Conservation (phyloP, 805 yeast genomes). For the Suhomyces tanzawaensis region DNA sequence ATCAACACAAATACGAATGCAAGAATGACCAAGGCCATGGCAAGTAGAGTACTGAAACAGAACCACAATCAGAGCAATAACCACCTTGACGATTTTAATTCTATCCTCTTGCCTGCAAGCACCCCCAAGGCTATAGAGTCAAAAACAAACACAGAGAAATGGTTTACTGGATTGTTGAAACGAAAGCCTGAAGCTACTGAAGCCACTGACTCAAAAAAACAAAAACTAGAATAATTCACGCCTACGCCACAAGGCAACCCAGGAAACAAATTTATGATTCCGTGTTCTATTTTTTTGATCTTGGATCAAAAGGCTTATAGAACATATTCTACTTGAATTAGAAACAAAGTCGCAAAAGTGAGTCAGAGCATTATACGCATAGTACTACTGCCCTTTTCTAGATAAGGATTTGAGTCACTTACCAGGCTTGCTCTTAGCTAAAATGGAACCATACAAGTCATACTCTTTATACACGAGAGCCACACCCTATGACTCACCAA, state of each 20-base stretch:
- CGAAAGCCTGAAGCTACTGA: slow-evolving; percentile 7
- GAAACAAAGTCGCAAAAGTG: background rate
- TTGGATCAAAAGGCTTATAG: no score
- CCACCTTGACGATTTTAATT: slow-evolving; percentile 13
- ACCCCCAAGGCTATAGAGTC: background rate
- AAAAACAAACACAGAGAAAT: slow-evolving; percentile 7
- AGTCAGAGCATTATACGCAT: no score
- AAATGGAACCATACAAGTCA: no score
- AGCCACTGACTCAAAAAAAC: slow-evolving; percentile 5
- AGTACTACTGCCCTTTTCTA: no score
- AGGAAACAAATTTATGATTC: background rate
- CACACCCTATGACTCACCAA: background rate
- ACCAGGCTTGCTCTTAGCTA: no score
- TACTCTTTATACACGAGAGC: no score
- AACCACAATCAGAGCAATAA: slow-evolving; percentile 3
- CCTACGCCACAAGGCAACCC: background rate
- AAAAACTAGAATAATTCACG: background rate
- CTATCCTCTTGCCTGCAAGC: slow-evolving; percentile 13
- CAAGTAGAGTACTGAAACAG: slow-evolving; percentile 38
- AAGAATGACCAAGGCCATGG: slow-evolving; percentile 61
- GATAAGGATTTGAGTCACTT: no score
- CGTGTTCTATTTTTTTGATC: no score
- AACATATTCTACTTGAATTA: background rate
- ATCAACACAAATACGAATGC: slow-evolving; percentile 51
- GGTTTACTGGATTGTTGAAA: slow-evolving; percentile 23